Conservation (phyloP, 148 eudicot genomes). For the Polygonum aviculare region DNA sequence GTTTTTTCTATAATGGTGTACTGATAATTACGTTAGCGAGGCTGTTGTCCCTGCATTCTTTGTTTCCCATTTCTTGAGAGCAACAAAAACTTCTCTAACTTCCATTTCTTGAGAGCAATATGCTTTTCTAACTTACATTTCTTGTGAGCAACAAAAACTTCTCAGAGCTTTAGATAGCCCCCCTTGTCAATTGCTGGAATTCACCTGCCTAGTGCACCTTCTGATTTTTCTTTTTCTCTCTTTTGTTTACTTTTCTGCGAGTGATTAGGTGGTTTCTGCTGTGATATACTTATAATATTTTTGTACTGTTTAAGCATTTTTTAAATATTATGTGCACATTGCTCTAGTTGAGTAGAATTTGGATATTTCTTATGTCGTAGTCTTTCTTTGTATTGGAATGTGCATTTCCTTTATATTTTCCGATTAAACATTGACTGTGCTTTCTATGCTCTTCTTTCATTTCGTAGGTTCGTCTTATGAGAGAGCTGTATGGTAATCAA, state of each 20-base stretch:
- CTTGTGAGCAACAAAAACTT: not conserved
- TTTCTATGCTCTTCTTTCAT: constrained; percentile 14
- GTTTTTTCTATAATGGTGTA: not conserved
- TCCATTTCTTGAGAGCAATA: not conserved
- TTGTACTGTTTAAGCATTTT: not conserved
- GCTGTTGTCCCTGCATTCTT: not conserved
- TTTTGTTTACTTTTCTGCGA: not conserved
- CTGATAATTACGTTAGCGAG: not conserved
- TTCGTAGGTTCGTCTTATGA: constrained; percentile 73
- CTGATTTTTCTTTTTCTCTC: not conserved
- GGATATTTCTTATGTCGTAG: not conserved
- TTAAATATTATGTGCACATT: not conserved
- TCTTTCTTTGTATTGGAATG: not conserved
- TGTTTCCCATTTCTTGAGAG: not conserved
- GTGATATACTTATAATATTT: not conserved
- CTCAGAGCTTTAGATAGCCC: not conserved
- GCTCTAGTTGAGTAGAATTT: not conserved
- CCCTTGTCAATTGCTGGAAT: not conserved
- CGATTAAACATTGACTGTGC: not conserved
- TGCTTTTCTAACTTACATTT: not conserved
- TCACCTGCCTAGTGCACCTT: not conserved
- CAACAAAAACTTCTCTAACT: not conserved
- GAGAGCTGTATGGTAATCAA: constrained; percentile 90
- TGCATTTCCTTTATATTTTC: not conserved
- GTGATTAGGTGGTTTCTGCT: not conserved